A percentile compares a stretch with the other conserved stretches of the same genome.
Conservation (phyloP, 495 filamentous ascomycete genomes). For the Margaritispora aquatica region DNA sequence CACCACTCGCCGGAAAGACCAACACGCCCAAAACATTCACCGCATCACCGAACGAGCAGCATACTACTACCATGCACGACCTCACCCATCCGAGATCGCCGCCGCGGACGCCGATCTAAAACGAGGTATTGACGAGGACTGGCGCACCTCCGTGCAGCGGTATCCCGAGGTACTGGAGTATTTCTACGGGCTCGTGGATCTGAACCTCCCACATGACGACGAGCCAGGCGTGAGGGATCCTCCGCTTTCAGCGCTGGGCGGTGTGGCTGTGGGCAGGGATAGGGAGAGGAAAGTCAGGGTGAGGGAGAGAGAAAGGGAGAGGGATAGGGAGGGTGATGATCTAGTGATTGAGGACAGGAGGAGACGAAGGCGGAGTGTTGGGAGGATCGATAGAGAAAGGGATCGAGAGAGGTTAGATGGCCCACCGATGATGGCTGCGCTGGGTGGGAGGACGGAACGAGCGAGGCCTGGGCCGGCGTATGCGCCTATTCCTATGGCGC, state of each 20-base stretch:
- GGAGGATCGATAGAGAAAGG: not conserved
- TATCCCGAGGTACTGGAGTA: conserved; percentile 73
- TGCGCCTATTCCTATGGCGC: conserved; percentile 3
- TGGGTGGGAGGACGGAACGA: conserved; percentile 2
- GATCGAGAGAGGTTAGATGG: conserved; percentile 5
- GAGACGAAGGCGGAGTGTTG: conserved; percentile 10
- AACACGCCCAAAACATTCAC: conserved; percentile 47
- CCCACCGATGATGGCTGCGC: conserved; percentile 6
- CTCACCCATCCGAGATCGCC: conserved; percentile 50
- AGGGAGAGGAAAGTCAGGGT: conserved; percentile 20
- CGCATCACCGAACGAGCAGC: conserved; percentile 50
- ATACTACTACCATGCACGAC: conserved; percentile 48
- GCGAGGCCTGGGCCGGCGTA: conserved; percentile 3
- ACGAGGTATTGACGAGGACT: conserved; percentile 67
- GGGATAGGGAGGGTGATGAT: no score
- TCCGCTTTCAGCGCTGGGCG: conserved; percentile 43
- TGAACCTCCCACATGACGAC: conserved; percentile 49
- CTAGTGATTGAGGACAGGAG: conserved; percentile 10
- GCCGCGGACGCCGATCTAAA: conserved; percentile 55
- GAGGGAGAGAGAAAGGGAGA: conserved; percentile 9
- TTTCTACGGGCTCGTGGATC: conserved; percentile 57
- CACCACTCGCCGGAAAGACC: conserved; percentile 51
- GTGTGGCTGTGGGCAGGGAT: conserved; percentile 6
- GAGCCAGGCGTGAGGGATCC: conserved; percentile 48
- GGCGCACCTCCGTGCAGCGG: conserved; percentile 58